Conservation (phyloP, 177 flowering plant genomes). For the Vitis hybrid region DNA sequence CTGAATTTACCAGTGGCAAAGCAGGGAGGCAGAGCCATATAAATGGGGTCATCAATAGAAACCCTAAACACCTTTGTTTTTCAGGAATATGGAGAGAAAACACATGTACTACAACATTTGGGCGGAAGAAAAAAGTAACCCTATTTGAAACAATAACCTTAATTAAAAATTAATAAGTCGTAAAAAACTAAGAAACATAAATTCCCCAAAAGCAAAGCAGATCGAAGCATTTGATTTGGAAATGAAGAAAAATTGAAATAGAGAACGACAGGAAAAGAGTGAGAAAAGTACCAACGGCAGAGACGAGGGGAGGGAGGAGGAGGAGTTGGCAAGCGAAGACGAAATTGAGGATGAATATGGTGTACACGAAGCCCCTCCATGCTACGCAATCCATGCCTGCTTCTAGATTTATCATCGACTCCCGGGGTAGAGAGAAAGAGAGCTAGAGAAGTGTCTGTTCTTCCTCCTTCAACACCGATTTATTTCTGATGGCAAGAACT, state of each 20-base stretch:
- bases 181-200: too few relatives aligned
- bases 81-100: too few relatives aligned
- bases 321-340: slow-evolving; percentile 64
- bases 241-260: background rate
- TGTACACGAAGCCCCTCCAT: slow-evolving; percentile 52
- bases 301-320: slow-evolving; percentile 68
- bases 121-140: too few relatives aligned
- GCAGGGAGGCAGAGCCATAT: too few relatives aligned
- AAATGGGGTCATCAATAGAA: too few relatives aligned
- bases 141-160: too few relatives aligned
- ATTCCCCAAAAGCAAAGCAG: background rate
- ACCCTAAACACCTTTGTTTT: too few relatives aligned
- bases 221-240: background rate
- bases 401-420: background rate
- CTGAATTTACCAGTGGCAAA: too few relatives aligned
- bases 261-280: background rate
- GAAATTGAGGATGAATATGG: slow-evolving; percentile 52
- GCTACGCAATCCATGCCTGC: slow-evolving; percentile 42
- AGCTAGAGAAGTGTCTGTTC: too few relatives aligned
- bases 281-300: slow-evolving; percentile 44
- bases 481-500: background rate
- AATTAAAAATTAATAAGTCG: too few relatives aligned
- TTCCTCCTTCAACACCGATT: background rate
- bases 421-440: background rate
- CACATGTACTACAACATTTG: too few relatives aligned